phyloP scores from a whole-genome alignment of 1,284 basidiomycete species.

The Hymenochaete sp. region DNA sequence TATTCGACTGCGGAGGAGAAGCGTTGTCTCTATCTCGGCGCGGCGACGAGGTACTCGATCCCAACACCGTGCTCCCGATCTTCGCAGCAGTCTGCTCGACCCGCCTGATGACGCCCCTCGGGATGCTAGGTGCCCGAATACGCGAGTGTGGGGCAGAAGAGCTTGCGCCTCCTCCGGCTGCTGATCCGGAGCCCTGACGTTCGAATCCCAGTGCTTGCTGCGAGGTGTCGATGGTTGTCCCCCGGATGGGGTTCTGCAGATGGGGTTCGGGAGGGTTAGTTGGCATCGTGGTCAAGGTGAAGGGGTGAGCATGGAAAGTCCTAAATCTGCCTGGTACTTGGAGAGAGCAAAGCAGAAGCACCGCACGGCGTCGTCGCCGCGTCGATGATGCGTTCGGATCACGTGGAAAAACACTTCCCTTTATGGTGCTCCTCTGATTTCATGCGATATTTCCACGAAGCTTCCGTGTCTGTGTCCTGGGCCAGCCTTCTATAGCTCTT shows the following conservation, averaged over 20 bases:
- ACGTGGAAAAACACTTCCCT: too few species aligned
- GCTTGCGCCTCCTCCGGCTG: too few species aligned
- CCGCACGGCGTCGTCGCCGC: too few species aligned
- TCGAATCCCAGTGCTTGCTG: constrained; percentile 20
- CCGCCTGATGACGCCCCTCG: constrained; percentile 24
- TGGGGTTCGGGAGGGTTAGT: constrained; percentile 16
- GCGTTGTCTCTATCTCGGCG: constrained; percentile 25
- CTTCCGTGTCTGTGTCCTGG: too few species aligned
- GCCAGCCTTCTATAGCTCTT: too few species aligned
- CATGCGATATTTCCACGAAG: too few species aligned
- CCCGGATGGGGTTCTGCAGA: constrained; percentile 23
- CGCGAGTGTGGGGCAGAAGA: constrained; percentile 1
- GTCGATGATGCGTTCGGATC: too few species aligned
- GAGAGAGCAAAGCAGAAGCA: too few species aligned
- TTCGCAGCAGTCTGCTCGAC: constrained; percentile 49
- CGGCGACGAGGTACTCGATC: neutral
- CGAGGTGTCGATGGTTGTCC: constrained; percentile 24
- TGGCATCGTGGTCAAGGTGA: constrained; percentile 14
- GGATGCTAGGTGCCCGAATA: constrained; percentile 1
- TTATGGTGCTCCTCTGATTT: too few species aligned
- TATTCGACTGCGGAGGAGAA: constrained; percentile 29
- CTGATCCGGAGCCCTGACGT: neutral
- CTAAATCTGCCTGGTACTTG: neutral
- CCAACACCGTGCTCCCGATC: constrained; percentile 40
- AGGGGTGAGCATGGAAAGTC: neutral